Evolutionary conservation across 176 grass and related monocot species (phyloP).

Genomic region (Avena atlantica): DNA sequence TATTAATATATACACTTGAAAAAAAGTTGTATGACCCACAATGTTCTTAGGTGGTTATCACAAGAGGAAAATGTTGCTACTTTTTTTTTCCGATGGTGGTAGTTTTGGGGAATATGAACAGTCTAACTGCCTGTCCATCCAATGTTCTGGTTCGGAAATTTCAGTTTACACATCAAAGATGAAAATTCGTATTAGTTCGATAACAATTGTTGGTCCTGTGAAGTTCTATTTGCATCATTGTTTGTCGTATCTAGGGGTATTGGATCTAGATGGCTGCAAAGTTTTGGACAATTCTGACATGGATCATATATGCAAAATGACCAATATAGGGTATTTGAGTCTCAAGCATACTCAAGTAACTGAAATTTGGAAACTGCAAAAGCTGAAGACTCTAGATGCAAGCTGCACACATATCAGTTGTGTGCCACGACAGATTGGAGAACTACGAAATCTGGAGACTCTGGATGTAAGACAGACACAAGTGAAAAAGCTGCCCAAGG

Average conservation of each 20-base stretch:
- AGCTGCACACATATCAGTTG: neutral
- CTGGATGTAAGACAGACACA: conserved; percentile 13
- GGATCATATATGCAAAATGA: neutral
- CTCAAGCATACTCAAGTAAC: conserved; percentile 1
- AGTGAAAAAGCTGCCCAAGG: neutral
- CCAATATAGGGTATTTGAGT: neutral
- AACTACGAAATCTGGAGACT: neutral
- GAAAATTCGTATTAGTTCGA: neutral
- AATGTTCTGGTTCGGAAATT: neutral
- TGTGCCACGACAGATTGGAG: neutral
- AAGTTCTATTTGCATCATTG: neutral
- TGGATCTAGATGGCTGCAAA: conserved; percentile 32
- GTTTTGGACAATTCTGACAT: neutral
- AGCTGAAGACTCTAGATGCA: neutral
- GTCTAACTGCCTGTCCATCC: neutral
- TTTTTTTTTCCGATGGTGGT: neutral
- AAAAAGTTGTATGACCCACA: neutral
- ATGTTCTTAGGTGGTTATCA: neutral
- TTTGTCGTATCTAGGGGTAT: neutral
- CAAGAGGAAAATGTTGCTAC: neutral
- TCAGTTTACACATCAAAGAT: neutral
- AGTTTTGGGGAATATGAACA: too few relatives aligned
- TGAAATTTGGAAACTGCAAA: neutral
- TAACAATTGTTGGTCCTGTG: neutral
- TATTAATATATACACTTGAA: too few relatives aligned